These are phyloP conservation scores for Osmanthus fragrans DNA, from an alignment of 257 asterid species.

Conservation along the genomic window DNA sequence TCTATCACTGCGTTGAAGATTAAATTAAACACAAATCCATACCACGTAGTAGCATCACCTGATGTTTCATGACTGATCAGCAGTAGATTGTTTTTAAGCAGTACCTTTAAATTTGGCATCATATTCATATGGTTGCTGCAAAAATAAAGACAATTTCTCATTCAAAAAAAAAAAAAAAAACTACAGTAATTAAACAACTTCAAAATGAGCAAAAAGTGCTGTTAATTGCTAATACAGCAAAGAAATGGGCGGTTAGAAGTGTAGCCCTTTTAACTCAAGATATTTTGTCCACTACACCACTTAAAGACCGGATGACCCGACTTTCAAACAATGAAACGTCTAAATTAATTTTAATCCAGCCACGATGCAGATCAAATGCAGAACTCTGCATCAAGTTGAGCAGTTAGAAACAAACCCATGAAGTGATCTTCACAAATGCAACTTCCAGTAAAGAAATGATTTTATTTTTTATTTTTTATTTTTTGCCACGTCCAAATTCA, in stretches of 20 bases:
- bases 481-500: background rate
- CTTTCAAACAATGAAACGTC: background rate
- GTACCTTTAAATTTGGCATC: slow-evolving; percentile 91
- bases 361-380: background rate
- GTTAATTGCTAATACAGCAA: background rate
- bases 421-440: background rate
- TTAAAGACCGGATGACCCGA: background rate
- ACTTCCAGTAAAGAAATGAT: background rate
- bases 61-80: background rate
- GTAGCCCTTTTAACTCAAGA: background rate
- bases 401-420: background rate
- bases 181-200: background rate
- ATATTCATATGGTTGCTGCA: slow-evolving; percentile 98
- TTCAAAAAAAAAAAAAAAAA: background rate
- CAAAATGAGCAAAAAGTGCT: background rate
- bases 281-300: background rate
- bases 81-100: slow-evolving; percentile 42
- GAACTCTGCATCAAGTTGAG: background rate
- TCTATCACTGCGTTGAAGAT: background rate
- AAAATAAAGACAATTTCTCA: background rate
- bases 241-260: background rate
- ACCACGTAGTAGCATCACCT: background rate
- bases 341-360: background rate
- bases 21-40: background rate
- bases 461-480: background rate